phyloP scores from a whole-genome alignment of 2,329 filamentous ascomycete genomes.

The Arthrobotrys musiformis region DNA sequence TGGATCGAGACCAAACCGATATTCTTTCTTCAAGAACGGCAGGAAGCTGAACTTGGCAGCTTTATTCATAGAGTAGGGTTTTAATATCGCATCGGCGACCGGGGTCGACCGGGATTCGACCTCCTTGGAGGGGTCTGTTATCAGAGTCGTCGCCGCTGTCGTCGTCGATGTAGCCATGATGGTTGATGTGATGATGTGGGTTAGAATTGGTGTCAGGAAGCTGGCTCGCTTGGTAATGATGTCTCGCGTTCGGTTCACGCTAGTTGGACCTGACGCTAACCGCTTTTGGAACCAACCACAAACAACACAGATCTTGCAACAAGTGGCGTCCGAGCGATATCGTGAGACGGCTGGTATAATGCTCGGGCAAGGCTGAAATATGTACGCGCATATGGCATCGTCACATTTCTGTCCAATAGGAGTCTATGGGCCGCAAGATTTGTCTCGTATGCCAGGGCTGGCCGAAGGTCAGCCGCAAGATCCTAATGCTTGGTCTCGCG shows the following conservation, averaged over 20 bases:
- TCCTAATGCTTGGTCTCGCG: too few relatives aligned
- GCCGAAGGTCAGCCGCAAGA: too few relatives aligned
- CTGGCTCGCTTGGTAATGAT: not conserved
- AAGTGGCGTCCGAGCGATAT: too few relatives aligned
- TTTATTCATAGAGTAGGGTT: slow-evolving; percentile 56
- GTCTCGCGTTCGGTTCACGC: not conserved
- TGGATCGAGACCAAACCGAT: slow-evolving; percentile 83
- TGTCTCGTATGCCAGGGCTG: too few relatives aligned
- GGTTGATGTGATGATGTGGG: not conserved
- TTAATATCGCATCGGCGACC: slow-evolving; percentile 42
- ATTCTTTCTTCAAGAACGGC: slow-evolving; percentile 83
- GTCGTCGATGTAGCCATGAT: slow-evolving; percentile 7
- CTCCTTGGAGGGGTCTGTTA: not conserved
- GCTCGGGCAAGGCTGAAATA: too few relatives aligned
- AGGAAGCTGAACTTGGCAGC: slow-evolving; percentile 82
- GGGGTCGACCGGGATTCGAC: slow-evolving; percentile 16
- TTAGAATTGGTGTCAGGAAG: not conserved
- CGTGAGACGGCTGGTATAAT: too few relatives aligned
- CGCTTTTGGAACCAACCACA: not conserved
- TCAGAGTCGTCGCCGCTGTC: not conserved
- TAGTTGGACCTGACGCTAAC: not conserved
- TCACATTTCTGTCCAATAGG: too few relatives aligned
- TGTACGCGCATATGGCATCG: too few relatives aligned
- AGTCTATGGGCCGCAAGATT: too few relatives aligned
- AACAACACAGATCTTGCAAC: not conserved